Conservation (phyloP, 164 flowering plant genomes). For the Vitis vinifera region DNA sequence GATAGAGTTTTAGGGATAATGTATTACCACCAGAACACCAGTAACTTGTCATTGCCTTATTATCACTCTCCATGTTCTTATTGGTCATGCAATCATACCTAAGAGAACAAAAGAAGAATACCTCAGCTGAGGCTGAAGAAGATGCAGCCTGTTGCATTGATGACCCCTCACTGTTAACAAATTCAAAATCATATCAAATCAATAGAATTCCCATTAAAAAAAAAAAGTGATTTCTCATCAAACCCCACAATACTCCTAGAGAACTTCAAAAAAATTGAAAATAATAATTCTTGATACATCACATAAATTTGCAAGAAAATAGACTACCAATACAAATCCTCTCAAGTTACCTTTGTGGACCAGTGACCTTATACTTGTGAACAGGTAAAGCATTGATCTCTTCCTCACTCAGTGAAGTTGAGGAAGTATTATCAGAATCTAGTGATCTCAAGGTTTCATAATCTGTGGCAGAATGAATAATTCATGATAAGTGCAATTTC, state of each 20-base stretch:
- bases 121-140: constrained; percentile 43
- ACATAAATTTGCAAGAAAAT: no score
- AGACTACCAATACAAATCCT: no score
- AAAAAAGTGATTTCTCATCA: not conserved
- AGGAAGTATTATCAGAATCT: constrained; percentile 59
- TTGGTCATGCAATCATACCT: not conserved
- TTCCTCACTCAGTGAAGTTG: constrained; percentile 88
- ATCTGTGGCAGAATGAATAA: constrained; percentile 43
- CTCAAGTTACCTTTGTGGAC: constrained; percentile 44
- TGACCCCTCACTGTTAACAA: constrained; percentile 41
- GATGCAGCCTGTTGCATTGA: constrained; percentile 39
- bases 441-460: constrained; percentile 82
- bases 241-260: not conserved
- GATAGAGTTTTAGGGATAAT: not conserved
- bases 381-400: constrained; percentile 95
- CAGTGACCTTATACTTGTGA: constrained; percentile 72
- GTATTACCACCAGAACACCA: not conserved
- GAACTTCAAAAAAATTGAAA: not conserved
- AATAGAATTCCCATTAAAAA: not conserved
- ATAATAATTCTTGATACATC: no score
- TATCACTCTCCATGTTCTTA: not conserved
- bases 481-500: not conserved
- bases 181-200: not conserved
- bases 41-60: not conserved
- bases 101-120: constrained; percentile 9